Conservation (phyloP, 129 eudicot genomes). For the Rutidosis leptorrhynchoides region DNA sequence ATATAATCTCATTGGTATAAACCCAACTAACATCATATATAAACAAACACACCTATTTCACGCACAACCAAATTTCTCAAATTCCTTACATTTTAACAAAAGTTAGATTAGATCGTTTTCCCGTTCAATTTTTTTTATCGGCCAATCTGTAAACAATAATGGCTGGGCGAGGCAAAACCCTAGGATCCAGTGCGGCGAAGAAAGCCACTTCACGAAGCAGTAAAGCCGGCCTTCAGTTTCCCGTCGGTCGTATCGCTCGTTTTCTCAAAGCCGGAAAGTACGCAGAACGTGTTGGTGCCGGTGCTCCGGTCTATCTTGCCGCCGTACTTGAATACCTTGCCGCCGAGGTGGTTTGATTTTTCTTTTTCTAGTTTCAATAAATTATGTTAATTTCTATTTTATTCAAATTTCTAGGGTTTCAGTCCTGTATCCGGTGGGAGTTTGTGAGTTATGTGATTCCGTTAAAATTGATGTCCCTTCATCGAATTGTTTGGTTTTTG, state of each 20-base stretch:
- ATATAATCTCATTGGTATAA: slow-evolving; percentile 24
- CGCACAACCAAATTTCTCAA: neutral
- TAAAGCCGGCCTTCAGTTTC: slow-evolving; percentile 82
- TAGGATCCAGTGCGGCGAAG: slow-evolving; percentile 58
- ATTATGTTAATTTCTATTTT: neutral
- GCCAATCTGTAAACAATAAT: slow-evolving; percentile 21
- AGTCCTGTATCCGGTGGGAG: neutral
- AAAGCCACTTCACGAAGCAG: slow-evolving; percentile 60
- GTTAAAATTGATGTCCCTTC: too few relatives aligned
- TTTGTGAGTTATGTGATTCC: neutral
- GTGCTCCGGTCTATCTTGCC: too few relatives aligned
- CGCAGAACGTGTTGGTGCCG: too few relatives aligned
- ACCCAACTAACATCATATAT: slow-evolving; percentile 30
- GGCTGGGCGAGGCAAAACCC: slow-evolving; percentile 66
- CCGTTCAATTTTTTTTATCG: slow-evolving; percentile 1
- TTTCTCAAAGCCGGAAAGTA: too few relatives aligned
- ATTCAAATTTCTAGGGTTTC: slow-evolving; percentile 18
- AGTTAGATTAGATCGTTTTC: neutral
- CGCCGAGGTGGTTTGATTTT: slow-evolving; percentile 46
- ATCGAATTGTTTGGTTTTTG: too few relatives aligned
- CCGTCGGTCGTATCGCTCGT: too few relatives aligned
- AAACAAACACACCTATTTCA: neutral
- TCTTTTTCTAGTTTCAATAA: neutral
- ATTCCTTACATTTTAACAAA: neutral
- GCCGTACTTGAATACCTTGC: too few relatives aligned